Conservation (phyloP, 257 asterid species). For the Solanum appendiculatum region DNA sequence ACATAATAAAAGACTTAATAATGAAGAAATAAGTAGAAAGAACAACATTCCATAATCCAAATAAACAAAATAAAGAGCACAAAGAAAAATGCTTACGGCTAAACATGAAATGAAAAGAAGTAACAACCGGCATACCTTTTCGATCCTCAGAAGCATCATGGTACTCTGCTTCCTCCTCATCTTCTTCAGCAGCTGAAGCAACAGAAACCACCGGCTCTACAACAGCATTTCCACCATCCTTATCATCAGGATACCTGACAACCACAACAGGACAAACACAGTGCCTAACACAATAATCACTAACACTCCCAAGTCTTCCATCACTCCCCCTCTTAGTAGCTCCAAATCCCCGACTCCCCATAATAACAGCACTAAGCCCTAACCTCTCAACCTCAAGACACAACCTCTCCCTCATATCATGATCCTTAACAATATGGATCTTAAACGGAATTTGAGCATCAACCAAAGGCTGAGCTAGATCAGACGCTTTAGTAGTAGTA, state of each 20-base stretch:
- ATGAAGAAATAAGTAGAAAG: neutral
- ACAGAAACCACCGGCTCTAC: conserved; percentile 46
- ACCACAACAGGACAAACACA: conserved; percentile 93
- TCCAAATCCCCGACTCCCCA: conserved; percentile 93
- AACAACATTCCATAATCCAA: neutral
- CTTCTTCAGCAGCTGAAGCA: conserved; percentile 47
- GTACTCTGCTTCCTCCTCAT: conserved; percentile 60
- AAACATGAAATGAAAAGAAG: neutral
- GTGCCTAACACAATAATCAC: conserved; percentile 97
- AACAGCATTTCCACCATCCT: conserved; percentile 23
- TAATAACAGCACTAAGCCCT: conserved; percentile 72
- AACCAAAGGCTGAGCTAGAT: conserved; percentile 68
- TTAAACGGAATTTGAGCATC: conserved; percentile 86
- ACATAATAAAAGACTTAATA: neutral
- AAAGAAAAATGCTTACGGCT: neutral
- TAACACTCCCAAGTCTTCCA: conserved; percentile 87
- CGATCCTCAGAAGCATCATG: conserved; percentile 71
- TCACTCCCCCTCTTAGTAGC: conserved; percentile 62
- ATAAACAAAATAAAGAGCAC: neutral
- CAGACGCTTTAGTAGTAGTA: conserved; percentile 62
- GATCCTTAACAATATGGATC: conserved; percentile 88
- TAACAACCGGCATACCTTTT: conserved; percentile 30
- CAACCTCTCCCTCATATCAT: conserved; percentile 81
- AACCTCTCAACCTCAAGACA: conserved; percentile 87
- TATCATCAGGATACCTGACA: conserved; percentile 72